Percentiles rank a stretch among this genome's conserved stretches.
Conservation (phyloP, 2,329 filamentous ascomycete genomes). For the Bipolaris zeicola region DNA sequence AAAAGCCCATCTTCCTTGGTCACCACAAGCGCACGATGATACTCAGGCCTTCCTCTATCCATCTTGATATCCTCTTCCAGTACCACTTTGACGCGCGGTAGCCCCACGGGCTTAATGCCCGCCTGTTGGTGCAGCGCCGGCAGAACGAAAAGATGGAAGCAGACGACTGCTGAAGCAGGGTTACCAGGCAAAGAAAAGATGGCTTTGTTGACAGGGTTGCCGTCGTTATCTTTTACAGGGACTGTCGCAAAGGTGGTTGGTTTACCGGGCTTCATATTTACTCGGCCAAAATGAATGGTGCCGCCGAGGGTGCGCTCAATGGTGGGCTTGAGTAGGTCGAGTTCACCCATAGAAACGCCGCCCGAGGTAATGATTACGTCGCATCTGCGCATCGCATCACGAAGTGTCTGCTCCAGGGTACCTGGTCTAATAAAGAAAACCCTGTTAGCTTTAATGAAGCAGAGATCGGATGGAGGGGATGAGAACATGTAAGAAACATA, state of each 20-base stretch:
- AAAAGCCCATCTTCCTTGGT: conserved; percentile 69
- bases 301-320: conserved; percentile 89
- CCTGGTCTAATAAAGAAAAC: conserved; percentile 57
- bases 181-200: conserved; percentile 95
- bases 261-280: conserved; percentile 97
- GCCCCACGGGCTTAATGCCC: conserved; percentile 69
- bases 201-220: conserved; percentile 65
- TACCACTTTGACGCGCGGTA: conserved; percentile 73
- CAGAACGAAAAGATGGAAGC: conserved; percentile 91
- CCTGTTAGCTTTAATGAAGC: background rate
- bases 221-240: conserved; percentile 62
- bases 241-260: conserved; percentile 96
- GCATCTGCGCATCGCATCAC: conserved; percentile 72
- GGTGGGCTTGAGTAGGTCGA: conserved; percentile 94
- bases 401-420: conserved; percentile 76
- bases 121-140: conserved; percentile 79
- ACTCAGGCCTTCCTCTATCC: conserved; percentile 81
- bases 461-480: background rate
- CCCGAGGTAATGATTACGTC: conserved; percentile 91
- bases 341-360: conserved; percentile 96
- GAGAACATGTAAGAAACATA: conserved; percentile 29
- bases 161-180: conserved; percentile 89
- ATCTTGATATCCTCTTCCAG: conserved; percentile 74
- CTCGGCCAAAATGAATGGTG: conserved; percentile 93
- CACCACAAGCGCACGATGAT: conserved; percentile 80